Percentiles rank a stretch among this genome's conserved stretches.
Conservation (phyloP, 1,139 yeast genomes). For the Nakaseomyces bracarensis region DNA sequence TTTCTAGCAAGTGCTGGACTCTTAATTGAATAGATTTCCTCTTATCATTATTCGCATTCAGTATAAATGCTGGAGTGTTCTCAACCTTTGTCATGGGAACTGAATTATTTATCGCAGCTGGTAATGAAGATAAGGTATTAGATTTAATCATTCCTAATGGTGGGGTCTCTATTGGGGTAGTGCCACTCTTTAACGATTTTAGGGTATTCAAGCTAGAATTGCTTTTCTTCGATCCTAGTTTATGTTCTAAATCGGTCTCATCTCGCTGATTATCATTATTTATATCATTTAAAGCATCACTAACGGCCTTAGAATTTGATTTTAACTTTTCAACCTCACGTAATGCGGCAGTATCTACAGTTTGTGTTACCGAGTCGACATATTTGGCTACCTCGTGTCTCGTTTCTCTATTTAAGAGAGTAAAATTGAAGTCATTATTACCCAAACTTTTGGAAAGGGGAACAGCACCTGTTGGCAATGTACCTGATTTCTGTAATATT, state of each 20-base stretch:
- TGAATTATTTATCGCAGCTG: background rate
- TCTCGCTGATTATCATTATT: background rate
- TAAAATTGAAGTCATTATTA: constrained; percentile 3
- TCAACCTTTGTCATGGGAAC: background rate
- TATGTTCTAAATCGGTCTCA: background rate
- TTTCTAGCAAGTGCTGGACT: constrained; percentile 44
- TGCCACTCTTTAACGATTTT: background rate
- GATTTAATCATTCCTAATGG: background rate
- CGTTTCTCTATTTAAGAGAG: constrained; percentile 1
- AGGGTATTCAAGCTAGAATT: background rate
- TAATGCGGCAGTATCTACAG: constrained; percentile 13
- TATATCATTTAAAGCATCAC: background rate
- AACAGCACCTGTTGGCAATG: background rate
- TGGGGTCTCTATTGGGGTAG: background rate
- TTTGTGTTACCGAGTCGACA: constrained; percentile 26
- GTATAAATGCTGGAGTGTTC: background rate
- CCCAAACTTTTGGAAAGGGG: constrained; percentile 4
- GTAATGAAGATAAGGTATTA: background rate
- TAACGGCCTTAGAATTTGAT: background rate
- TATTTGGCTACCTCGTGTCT: constrained; percentile 11
- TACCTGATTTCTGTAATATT: constrained; percentile 1
- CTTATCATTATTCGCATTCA: constrained; percentile 5
- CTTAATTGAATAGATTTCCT: constrained; percentile 44
- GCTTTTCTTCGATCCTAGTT: background rate
- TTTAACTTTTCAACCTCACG: background rate